phyloP scores from a whole-genome alignment of 1,139 yeast species.

The Protomyces inundatus region DNA sequence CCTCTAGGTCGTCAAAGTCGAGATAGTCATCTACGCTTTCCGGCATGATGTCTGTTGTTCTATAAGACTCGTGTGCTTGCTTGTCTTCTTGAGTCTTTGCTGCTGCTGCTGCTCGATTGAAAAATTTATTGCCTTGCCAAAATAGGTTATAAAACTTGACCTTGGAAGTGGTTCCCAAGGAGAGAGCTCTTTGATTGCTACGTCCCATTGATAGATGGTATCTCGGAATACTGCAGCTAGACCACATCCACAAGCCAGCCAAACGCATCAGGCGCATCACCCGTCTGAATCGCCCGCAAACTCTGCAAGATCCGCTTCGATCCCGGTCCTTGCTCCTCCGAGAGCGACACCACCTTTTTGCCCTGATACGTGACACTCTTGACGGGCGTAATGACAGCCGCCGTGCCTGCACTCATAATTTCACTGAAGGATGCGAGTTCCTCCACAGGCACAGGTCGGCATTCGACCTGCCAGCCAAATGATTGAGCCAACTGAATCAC shows the following conservation, averaged over 20 bases:
- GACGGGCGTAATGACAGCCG: constrained; percentile 25
- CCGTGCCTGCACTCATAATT: constrained; percentile 25
- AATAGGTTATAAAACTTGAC: too few species aligned
- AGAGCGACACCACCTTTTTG: constrained; percentile 13
- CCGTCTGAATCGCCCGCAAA: constrained; percentile 15
- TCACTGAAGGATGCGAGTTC: constrained; percentile 20
- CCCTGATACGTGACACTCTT: constrained; percentile 18
- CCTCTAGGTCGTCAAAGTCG: constrained; percentile 85
- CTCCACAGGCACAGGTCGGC: constrained; percentile 20
- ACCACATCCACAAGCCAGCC: constrained; percentile 10
- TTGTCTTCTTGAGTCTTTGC: not conserved
- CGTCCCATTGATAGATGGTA: too few species aligned
- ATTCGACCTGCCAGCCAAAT: constrained; percentile 26
- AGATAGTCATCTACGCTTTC: constrained; percentile 54
- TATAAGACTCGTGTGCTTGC: not conserved
- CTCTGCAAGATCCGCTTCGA: not conserved
- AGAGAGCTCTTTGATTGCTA: not conserved
- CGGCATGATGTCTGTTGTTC: constrained; percentile 36
- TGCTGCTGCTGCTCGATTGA: not conserved
- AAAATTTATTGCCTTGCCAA: too few species aligned
- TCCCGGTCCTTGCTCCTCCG: constrained; percentile 19
- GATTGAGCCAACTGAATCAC: constrained; percentile 23
- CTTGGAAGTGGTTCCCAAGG: too few species aligned
- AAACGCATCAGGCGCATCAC: constrained; percentile 10
- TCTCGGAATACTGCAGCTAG: too few species aligned